Evolutionary conservation across 1,284 basidiomycete genomes (phyloP), one percentile per base, ranked within the genome.

Genomic region (Ganoderma boninense): DNA sequence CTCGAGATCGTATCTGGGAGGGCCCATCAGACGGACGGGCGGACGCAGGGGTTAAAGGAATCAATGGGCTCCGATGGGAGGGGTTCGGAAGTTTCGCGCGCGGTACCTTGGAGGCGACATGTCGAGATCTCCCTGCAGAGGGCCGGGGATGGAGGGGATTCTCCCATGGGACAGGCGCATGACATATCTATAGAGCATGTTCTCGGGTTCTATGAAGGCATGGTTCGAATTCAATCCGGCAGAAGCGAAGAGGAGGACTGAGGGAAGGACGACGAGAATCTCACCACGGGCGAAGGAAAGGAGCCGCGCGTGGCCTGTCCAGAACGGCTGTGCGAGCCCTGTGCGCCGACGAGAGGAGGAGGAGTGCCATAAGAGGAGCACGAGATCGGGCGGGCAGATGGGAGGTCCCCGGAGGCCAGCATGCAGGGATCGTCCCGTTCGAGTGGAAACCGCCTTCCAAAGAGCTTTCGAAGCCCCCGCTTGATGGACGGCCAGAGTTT

Each of bases 351-450:
- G 23, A 38, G 44, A 35, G 68, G 6, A 57, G 40, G 26, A 60
- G 26, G 40, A 29, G 46, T 62, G 0, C 57, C 68, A 56, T 43
- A 40, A 11, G 14, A 32, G 38, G 56, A 11, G 18, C 6, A 32
- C 14, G 60, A 65, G 69, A 63, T 65, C 62, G 69, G 20, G n/a
- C 20, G n/a, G 42, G 43, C 52, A 42, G 69, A 67, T 67, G 66
- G 23, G 49, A 64, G 61, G 66, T 68, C 64, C 59, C 66, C 69
- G 64, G 38, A 46, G 69, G 52, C 52, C 63, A 71, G 66, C n/a
- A 68, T 65, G 49, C 52, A 62, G 66, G 59, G 66, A 71, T 71
- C 69, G 66, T 70, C 66, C 63, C 69, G 65, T 59, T 59, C 65
- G 69, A 61, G 69, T 64, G 62, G 49, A 64, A 23, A 23, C 11